Base-by-base conservation (phyloP, 106 monocot species). In the Platanthera zijinensis region DNA sequence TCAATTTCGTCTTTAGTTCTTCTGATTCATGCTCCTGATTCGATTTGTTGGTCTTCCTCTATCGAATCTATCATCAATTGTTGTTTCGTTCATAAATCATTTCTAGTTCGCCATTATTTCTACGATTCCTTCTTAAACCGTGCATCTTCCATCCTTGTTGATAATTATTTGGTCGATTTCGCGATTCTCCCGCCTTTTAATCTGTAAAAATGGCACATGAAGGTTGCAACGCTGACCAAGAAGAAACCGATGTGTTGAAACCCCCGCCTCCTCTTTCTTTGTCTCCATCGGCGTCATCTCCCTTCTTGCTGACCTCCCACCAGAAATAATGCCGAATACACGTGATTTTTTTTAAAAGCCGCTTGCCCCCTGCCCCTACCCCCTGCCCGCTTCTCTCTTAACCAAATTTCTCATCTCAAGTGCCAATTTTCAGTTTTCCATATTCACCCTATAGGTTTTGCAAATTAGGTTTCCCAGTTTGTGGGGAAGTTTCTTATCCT, bases 191-290 rank as follows among this genome's bases (percentile, higher is more conserved):
- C 8, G 10, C 11, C 10, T 11, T 30, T 68, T 39, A 68, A 39
- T 68, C 5, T 4, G 45, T 6, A 46, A 70, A 63, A 63, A 69
- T 72, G 72, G 72, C 72, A 51, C 72, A 19, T 50, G 72, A 72
- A 72, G 10, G 72, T 72, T 72, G 72, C 21, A 15, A 72, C 46
- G 19, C 51, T 18, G 51, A 72, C 72, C 8, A 72, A 72, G 50
- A 72, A 2, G 72, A 72, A 10, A 50, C 72, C 51, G 72, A 72
- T 12, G 51, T 72, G 17, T 21, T 72, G 9, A 72, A 72, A 51
- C 49, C 9, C 3, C 8, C 69, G 4, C 19, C 72, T 18, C 51
- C 50, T 51, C 51, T 21, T 22, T 10, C 19, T 22, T 51, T 19
- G n/a, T 50, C 51, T 13, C 9, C 51, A 14, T 51, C 72, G 3